Percentiles rank a stretch among this genome's conserved stretches.
phyloP scores from a whole-genome alignment of 768 basidiomycete genomes.

The Hebeloma cylindrosporum region DNA sequence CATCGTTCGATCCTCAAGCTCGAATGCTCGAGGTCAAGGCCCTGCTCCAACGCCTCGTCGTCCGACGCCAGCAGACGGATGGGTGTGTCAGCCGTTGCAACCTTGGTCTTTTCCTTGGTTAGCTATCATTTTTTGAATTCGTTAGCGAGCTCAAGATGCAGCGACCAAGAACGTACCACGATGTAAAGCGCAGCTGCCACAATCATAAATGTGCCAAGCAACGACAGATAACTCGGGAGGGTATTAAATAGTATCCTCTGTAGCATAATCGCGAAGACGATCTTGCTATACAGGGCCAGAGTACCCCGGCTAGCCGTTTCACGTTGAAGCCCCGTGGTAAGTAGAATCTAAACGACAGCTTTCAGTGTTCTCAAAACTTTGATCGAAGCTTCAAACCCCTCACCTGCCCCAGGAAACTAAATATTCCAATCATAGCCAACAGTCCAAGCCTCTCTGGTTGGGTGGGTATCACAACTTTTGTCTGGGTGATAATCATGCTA shows the following conservation, averaged over 20 bases:
- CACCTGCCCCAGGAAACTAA: constrained; percentile 54
- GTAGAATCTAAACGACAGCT: constrained; percentile 50
- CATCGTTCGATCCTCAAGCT: too few relatives aligned
- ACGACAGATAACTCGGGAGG: constrained; percentile 54
- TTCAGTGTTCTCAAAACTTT: constrained; percentile 21
- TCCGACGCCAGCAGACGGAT: too few relatives aligned
- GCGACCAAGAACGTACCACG: constrained; percentile 50
- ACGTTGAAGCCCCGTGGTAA: constrained; percentile 26
- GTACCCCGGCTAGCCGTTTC: constrained; percentile 37
- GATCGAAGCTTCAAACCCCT: not conserved
- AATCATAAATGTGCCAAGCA: constrained; percentile 65
- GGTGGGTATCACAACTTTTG: constrained; percentile 46
- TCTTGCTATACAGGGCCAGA: constrained; percentile 54
- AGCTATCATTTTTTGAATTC: too few relatives aligned
- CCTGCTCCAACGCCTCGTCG: too few relatives aligned
- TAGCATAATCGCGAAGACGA: constrained; percentile 65
- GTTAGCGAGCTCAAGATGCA: too few relatives aligned
- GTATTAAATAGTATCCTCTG: constrained; percentile 65
- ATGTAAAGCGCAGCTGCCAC: constrained; percentile 60
- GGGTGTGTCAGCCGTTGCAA: too few relatives aligned
- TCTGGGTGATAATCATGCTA: constrained; percentile 44
- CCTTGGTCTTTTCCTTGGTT: too few relatives aligned
- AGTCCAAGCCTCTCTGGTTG: constrained; percentile 42
- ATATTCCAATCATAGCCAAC: constrained; percentile 47
- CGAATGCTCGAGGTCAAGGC: too few relatives aligned